phyloP scores from a whole-genome alignment of 2,329 filamentous ascomycete species.

The Didymosphaeria variabile region DNA sequence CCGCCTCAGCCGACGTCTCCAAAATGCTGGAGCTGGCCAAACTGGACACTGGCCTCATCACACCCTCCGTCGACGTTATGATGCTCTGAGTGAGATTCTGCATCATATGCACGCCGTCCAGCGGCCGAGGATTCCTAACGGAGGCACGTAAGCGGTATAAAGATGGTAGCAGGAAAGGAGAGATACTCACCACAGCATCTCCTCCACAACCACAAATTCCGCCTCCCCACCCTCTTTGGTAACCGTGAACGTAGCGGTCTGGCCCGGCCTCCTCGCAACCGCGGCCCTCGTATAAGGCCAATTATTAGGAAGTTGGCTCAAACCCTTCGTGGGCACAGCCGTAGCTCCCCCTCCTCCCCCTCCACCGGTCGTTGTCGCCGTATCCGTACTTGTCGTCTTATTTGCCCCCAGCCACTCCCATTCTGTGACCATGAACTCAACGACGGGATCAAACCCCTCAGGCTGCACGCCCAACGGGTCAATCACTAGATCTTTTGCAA shows the following conservation, averaged over 20 bases:
- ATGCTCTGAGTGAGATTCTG: too few relatives aligned
- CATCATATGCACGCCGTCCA: not conserved
- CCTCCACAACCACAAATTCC: conserved; percentile 2
- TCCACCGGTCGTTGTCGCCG: not conserved
- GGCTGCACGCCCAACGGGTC: not conserved
- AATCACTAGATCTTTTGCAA: not conserved
- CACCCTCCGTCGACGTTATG: too few relatives aligned
- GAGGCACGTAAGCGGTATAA: not conserved
- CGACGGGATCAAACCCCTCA: not conserved
- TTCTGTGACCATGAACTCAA: not conserved
- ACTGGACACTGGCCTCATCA: too few relatives aligned
- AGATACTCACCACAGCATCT: not conserved
- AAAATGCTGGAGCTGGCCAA: too few relatives aligned
- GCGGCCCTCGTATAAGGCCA: conserved; percentile 21
- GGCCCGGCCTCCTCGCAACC: conserved; percentile 1
- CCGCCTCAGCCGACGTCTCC: too few relatives aligned
- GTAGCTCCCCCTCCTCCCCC: not conserved
- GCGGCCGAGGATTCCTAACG: not conserved
- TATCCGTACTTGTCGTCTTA: not conserved
- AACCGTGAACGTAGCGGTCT: conserved; percentile 14
- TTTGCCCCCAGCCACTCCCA: not conserved
- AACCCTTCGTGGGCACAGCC: not conserved
- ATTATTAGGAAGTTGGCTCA: not conserved
- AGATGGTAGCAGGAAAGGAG: too few relatives aligned
- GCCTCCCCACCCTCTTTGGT: not conserved